Evolutionary conservation across 805 yeast genomes (phyloP).

Genomic region (Wickerhamiella dianesei): DNA sequence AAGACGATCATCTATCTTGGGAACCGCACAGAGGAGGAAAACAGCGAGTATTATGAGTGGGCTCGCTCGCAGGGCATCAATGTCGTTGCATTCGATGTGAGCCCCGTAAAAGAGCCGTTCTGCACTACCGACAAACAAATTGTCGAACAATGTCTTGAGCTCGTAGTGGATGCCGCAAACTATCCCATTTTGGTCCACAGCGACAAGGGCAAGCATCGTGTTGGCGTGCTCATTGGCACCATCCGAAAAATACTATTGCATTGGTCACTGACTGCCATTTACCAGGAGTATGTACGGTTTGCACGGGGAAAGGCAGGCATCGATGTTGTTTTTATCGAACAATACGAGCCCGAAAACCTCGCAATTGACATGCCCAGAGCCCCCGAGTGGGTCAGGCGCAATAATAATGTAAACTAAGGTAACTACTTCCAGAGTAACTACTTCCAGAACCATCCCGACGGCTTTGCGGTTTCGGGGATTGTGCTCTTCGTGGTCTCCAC

Average conservation of each 20-base stretch:
- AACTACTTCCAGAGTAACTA: conserved; percentile 3
- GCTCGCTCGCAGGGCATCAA: conserved; percentile 38
- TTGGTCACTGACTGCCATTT: conserved; percentile 86
- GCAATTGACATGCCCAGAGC: conserved; percentile 33
- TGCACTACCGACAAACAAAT: conserved; percentile 44
- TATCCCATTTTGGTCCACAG: conserved; percentile 86
- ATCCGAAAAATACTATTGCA: conserved; percentile 78
- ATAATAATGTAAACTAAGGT: not conserved
- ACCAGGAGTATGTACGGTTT: conserved; percentile 84
- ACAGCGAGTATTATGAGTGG: conserved; percentile 57
- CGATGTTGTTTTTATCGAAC: conserved; percentile 69
- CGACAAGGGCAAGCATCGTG: conserved; percentile 94
- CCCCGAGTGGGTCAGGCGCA: conserved; percentile 47
- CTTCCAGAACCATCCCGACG: conserved; percentile 24
- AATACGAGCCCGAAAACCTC: conserved; percentile 51
- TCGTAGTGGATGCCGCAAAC: conserved; percentile 36
- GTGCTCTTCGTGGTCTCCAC: conserved; percentile 8
- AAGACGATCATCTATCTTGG: conserved; percentile 65
- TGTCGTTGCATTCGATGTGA: conserved; percentile 50
- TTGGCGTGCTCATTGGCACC: conserved; percentile 85
- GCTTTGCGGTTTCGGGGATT: conserved; percentile 1
- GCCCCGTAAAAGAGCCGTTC: conserved; percentile 64
- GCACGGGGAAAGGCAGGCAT: conserved; percentile 90
- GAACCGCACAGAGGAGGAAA: conserved; percentile 36
- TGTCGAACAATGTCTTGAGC: conserved; percentile 30